Evolutionary conservation across 2,329 filamentous ascomycete genomes (phyloP).

Genomic region (Elsinoe arachidis): DNA sequence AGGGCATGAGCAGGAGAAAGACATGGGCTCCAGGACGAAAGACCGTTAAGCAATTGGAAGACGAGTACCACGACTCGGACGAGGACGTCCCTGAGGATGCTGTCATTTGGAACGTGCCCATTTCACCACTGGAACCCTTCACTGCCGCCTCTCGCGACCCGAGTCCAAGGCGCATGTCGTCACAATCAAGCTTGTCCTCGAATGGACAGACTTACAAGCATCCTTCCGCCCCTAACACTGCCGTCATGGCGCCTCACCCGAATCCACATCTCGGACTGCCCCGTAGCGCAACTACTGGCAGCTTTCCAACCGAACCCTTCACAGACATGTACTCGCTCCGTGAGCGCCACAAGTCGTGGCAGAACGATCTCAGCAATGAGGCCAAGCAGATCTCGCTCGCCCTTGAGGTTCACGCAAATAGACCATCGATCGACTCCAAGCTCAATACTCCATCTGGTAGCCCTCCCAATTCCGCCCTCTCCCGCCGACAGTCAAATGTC

Average conservation of each 20-base stretch:
- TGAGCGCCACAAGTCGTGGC: slow-evolving; percentile 60
- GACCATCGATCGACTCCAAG: slow-evolving; percentile 30
- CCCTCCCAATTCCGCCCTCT: slow-evolving; percentile 21
- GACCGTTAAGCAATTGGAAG: slow-evolving; percentile 60
- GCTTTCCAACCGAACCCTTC: slow-evolving; percentile 21
- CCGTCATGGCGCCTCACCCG: slow-evolving; percentile 2
- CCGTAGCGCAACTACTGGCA: slow-evolving; percentile 24
- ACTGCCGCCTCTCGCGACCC: slow-evolving; percentile 19
- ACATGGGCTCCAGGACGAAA: slow-evolving; percentile 65
- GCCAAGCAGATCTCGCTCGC: slow-evolving; percentile 68
- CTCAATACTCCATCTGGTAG: slow-evolving; percentile 30
- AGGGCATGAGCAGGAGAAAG: slow-evolving; percentile 26
- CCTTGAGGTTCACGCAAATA: slow-evolving; percentile 65
- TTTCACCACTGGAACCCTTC: slow-evolving; percentile 52
- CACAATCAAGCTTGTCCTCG: slow-evolving; percentile 21
- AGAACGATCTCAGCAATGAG: slow-evolving; percentile 60
- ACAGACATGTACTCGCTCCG: slow-evolving; percentile 19
- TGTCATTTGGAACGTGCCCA: slow-evolving; percentile 71
- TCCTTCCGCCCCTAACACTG: slow-evolving; percentile 7
- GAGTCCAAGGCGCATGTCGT: slow-evolving; percentile 27
- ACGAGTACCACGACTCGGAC: slow-evolving; percentile 71
- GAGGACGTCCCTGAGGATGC: slow-evolving; percentile 69
- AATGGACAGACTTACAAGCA: not conserved
- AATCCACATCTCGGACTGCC: slow-evolving; percentile 14
- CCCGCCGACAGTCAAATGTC: slow-evolving; percentile 21